Base-by-base conservation (phyloP, 176 grass and related monocot species). In the Bonia amplexicaulis region DNA sequence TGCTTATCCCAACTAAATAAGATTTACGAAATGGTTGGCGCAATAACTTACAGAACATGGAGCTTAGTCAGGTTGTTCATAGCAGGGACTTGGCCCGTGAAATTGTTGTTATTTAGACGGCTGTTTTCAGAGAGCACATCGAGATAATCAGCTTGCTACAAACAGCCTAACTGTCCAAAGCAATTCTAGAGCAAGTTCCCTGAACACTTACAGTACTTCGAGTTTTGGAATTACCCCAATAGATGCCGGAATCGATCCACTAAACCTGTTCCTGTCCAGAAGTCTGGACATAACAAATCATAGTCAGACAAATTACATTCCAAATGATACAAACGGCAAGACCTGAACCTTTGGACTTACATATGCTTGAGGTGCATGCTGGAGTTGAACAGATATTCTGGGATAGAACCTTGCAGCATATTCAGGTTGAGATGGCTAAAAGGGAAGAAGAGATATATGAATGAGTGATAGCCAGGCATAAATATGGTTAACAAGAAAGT, bases 401-500 rank as follows among this genome's bases (percentile, higher is more conserved):
- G 91, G 42, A 97, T 82, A 9, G 42, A 65, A 71, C 92, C 92
- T 53, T 88, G 74, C n/a, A 97, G 80, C 45, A 40, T 42, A 79
- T 97, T 97, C 74, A 69, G 16, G 74, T 95, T 95, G 75, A 97
- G 77, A 91, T 97, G 92, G 55, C 95, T 97, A 70, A 4, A 57
- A 80, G 67, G 6, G 57, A 14, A 84, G 1, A 90, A 39, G 35
- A 47, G 46, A 85, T 12, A 52, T 40, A 79, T 13, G 49, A 58
- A 54, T 65, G 31, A 89, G 63, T 82, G 29, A 78, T 76, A 46
- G 3, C 27, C 35, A 63, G 16, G 40, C 15, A 74, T 9, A 7
- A 65, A 65, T 60, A 57, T 60, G 16, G 65, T 60, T 14, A 80
- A 66, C 19, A 78, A 48, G 41, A 71, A 51, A 84, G 7, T 51